These are phyloP conservation scores for Neopestalotiopsis clavispora DNA, from an alignment of 2,329 filamentous ascomycete species.

Conservation along the genomic window DNA sequence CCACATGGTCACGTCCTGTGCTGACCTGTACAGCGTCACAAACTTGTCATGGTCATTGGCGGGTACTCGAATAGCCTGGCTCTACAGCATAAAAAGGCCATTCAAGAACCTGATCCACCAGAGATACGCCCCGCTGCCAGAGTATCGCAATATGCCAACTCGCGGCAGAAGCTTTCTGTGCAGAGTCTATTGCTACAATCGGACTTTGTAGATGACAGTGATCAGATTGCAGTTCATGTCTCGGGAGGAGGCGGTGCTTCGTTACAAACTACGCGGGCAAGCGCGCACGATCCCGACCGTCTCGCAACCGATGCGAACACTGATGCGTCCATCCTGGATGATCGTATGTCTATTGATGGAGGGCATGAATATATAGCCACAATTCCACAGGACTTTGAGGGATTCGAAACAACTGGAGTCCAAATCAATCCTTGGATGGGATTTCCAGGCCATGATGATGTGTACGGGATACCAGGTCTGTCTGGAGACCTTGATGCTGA, in stretches of 20 bases:
- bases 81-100: conserved; percentile 28
- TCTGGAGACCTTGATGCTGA: conserved; percentile 12
- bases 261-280: neutral
- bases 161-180: conserved; percentile 42
- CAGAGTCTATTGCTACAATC: conserved; percentile 45
- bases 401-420: neutral
- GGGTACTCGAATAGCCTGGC: conserved; percentile 32
- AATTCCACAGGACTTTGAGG: neutral
- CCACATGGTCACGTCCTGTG: neutral
- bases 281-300: neutral
- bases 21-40: conserved; percentile 26
- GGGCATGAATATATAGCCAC: conserved; percentile 1
- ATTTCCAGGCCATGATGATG: conserved; percentile 15
- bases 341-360: conserved; percentile 14
- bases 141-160: conserved; percentile 34
- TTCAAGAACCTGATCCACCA: conserved; percentile 26
- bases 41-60: conserved; percentile 32
- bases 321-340: conserved; percentile 6
- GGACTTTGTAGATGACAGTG: conserved; percentile 44
- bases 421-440: conserved; percentile 18
- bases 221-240: conserved; percentile 31
- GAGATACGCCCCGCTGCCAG: conserved; percentile 25
- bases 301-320: neutral
- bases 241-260: no score
- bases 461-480: conserved; percentile 15